Percentiles rank a stretch among this genome's conserved stretches.
Evolutionary conservation across 2,329 filamentous ascomycete species (phyloP).

Genomic region (Beauveria pseudobassiana): DNA sequence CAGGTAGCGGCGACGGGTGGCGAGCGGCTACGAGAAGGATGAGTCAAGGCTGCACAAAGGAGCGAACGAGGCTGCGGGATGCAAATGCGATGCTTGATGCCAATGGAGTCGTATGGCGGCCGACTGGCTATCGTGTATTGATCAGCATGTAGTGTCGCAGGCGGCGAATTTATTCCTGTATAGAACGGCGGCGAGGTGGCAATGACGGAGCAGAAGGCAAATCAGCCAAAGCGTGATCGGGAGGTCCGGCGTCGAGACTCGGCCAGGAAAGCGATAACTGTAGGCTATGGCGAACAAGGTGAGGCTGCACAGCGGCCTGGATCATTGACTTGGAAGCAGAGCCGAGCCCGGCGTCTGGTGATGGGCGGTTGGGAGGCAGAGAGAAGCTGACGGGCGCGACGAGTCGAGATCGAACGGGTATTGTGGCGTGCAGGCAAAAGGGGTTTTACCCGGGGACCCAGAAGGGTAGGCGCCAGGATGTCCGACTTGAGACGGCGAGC

Average conservation of each 20-base stretch:
- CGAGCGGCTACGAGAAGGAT: background rate
- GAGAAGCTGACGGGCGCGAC: background rate
- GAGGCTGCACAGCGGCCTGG: constrained; percentile 4
- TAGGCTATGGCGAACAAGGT: constrained; percentile 1
- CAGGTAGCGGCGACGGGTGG: background rate
- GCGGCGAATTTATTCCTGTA: background rate
- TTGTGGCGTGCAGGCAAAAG: constrained; percentile 3
- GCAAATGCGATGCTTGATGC: constrained; percentile 1
- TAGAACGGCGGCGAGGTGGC: background rate
- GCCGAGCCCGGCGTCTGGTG: background rate
- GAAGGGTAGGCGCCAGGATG: background rate
- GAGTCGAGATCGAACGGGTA: constrained; percentile 7
- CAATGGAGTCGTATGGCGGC: background rate
- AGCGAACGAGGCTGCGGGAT: constrained; percentile 1
- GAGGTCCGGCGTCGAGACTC: constrained; percentile 2
- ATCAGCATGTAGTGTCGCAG: constrained; percentile 1
- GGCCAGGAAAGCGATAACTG: background rate
- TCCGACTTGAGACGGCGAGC: background rate
- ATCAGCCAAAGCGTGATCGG: background rate
- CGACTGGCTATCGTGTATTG: background rate
- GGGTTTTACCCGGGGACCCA: constrained; percentile 4
- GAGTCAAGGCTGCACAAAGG: background rate
- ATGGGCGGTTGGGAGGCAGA: background rate
- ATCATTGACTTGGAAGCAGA: background rate
- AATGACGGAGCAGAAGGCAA: background rate